A percentile compares a stretch with the other conserved stretches of the same genome.
Conservation (phyloP, 164 flowering plant species). For the Stephania cephalantha region DNA sequence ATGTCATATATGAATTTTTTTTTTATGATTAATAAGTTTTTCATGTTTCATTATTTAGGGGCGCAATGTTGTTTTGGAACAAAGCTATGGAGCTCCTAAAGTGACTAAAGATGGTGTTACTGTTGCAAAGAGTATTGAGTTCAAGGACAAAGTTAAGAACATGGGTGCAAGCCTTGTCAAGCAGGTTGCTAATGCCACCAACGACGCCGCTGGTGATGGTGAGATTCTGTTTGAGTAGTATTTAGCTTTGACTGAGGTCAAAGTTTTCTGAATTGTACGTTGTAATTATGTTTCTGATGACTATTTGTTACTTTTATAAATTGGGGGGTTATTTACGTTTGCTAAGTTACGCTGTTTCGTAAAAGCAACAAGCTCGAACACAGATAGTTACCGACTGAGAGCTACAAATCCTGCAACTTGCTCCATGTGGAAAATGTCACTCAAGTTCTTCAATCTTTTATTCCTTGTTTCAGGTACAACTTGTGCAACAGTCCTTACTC, state of each 20-base stretch:
- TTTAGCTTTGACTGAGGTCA: background rate
- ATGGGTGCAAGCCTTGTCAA: constrained; percentile 97
- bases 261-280: background rate
- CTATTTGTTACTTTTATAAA: background rate
- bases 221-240: constrained; percentile 14
- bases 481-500: constrained; percentile 92
- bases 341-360: background rate
- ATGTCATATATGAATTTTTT: background rate
- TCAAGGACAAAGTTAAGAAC: constrained; percentile 79
- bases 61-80: constrained; percentile 86
- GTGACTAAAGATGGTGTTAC: constrained; percentile 99
- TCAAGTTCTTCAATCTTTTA: background rate
- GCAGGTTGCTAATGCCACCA: constrained; percentile 97
- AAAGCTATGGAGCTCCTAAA: constrained; percentile 90
- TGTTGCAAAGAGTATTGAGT: constrained; percentile 94
- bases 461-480: constrained; percentile 67
- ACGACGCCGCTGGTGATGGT: constrained; percentile 97
- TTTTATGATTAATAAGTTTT: background rate
- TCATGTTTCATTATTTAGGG: constrained; percentile 39
- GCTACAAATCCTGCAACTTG: background rate
- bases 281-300: background rate
- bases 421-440: background rate
- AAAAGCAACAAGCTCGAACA: background rate
- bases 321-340: background rate
- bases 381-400: background rate